phyloP scores from a whole-genome alignment of 805 yeast species.

The Kuraishia capsulata region DNA sequence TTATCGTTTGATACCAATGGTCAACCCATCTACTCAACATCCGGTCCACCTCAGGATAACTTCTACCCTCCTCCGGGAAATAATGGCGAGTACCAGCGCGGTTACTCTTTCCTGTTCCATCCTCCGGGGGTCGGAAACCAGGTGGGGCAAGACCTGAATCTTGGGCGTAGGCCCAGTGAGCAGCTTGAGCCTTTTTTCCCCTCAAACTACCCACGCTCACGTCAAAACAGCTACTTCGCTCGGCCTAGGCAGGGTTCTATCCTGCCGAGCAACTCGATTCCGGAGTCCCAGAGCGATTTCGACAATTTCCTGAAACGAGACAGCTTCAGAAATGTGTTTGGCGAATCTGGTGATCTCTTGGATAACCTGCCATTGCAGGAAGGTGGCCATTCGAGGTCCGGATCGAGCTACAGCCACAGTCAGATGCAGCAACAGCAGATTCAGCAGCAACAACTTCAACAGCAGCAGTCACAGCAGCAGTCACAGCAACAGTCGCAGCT shows the following conservation, averaged over 20 bases:
- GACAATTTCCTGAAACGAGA: slow-evolving; percentile 27
- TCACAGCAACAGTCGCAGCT: slow-evolving; percentile 3
- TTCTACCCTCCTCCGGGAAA: not conserved
- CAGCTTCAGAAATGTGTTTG: slow-evolving; percentile 18
- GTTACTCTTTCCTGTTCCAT: not conserved
- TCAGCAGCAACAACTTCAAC: slow-evolving; percentile 1
- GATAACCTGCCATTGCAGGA: slow-evolving; percentile 17
- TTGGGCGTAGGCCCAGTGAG: slow-evolving; percentile 33
- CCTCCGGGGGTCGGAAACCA: not conserved
- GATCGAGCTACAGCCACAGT: not conserved
- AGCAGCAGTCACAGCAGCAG: slow-evolving; percentile 2
- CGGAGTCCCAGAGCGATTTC: slow-evolving; percentile 17
- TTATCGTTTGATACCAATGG: slow-evolving; percentile 15
- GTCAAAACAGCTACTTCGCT: slow-evolving; percentile 19
- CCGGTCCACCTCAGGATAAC: not conserved
- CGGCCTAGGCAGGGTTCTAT: slow-evolving; percentile 20
- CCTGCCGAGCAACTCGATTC: slow-evolving; percentile 17
- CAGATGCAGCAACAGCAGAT: slow-evolving; percentile 1
- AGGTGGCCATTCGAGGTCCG: slow-evolving; percentile 5
- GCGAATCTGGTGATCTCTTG: slow-evolving; percentile 14
- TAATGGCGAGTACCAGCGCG: not conserved
- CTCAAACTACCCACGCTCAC: slow-evolving; percentile 11
- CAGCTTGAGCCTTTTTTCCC: slow-evolving; percentile 40
- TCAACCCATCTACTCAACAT: not conserved
- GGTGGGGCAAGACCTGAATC: not conserved